These are phyloP conservation scores for Termitomyces sp. DNA, from an alignment of 1,284 basidiomycete genomes.

Conservation along the genomic window DNA sequence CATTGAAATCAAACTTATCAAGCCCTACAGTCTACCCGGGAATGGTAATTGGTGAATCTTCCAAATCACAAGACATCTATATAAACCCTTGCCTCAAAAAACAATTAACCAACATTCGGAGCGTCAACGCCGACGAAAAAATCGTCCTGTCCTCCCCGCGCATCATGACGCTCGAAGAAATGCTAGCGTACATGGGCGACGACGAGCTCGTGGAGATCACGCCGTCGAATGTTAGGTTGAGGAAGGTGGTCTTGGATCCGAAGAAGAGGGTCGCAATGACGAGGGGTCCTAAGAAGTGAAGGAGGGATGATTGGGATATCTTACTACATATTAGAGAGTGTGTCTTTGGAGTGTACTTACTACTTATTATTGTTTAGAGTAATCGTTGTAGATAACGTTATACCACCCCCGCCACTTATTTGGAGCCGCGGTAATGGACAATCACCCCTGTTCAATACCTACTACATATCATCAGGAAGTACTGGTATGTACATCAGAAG, in stretches of 20 bases:
- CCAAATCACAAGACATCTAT: constrained; percentile 39
- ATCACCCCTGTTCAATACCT: too few species aligned
- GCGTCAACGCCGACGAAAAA: constrained; percentile 43
- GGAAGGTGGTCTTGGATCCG: constrained; percentile 26
- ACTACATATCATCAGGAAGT: too few species aligned
- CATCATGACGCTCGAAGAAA: constrained; percentile 40
- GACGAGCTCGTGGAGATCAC: constrained; percentile 45
- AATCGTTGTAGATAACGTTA: too few species aligned
- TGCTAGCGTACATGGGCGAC: constrained; percentile 42
- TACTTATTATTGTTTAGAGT: too few species aligned
- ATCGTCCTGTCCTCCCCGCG: constrained; percentile 38
- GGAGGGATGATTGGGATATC: too few species aligned
- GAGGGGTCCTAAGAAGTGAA: too few species aligned
- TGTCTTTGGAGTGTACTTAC: too few species aligned
- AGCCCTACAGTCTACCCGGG: constrained; percentile 37
- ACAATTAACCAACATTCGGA: constrained; percentile 43
- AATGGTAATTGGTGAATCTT: constrained; percentile 45
- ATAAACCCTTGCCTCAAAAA: constrained; percentile 43
- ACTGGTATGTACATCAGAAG: too few species aligned
- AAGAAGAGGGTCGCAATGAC: too few species aligned
- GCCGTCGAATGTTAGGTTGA: constrained; percentile 33
- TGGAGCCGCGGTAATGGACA: too few species aligned
- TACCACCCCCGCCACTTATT: too few species aligned
- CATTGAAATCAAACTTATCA: neutral
- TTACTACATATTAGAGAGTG: too few species aligned